phyloP scores from a whole-genome alignment of 2,329 filamentous ascomycete genomes.

The Lachnellula arida region DNA sequence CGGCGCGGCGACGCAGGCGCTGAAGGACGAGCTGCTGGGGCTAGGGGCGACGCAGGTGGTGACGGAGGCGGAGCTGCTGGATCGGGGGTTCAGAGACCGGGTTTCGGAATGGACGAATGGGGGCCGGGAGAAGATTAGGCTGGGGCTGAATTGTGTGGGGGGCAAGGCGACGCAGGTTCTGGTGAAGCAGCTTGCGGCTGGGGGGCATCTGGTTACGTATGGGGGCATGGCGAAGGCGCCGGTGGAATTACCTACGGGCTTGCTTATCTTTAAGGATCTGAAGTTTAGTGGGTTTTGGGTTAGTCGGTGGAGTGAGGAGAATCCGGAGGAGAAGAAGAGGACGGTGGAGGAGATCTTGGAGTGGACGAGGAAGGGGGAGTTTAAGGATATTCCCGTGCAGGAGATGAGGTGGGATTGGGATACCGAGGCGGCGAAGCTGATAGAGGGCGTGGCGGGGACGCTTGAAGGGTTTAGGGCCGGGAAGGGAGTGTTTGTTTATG shows the following conservation, averaged over 20 bases:
- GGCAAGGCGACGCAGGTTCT: conserved; percentile 77
- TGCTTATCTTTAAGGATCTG: conserved; percentile 91
- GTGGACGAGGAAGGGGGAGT: conserved; percentile 68
- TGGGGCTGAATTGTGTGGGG: conserved; percentile 91
- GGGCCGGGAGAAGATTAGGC: conserved; percentile 64
- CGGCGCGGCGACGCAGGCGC: conserved; percentile 60
- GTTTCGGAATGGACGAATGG: conserved; percentile 61
- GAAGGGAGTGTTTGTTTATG: conserved; percentile 87
- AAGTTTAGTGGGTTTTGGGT: conserved; percentile 94
- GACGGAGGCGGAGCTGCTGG: conserved; percentile 45
- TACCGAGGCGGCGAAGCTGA: conserved; percentile 64
- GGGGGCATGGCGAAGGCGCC: conserved; percentile 93
- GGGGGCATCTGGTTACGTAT: conserved; percentile 82
- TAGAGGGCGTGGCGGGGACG: conserved; percentile 74
- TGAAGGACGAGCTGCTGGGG: conserved; percentile 55
- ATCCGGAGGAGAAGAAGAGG: conserved; percentile 67
- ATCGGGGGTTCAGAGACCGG: conserved; percentile 41
- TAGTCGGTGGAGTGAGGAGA: conserved; percentile 75
- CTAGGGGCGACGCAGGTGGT: conserved; percentile 51
- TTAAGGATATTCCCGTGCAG: conserved; percentile 78
- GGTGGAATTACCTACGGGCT: conserved; percentile 70
- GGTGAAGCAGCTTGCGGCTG: conserved; percentile 65
- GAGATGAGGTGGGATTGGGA: conserved; percentile 80
- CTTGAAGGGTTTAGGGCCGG: conserved; percentile 79
- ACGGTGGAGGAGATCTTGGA: conserved; percentile 83